Percentiles rank a stretch among this genome's conserved stretches.
phyloP scores from a whole-genome alignment of 352 stramenopile genomes.

The Pythium myriotylum region DNA sequence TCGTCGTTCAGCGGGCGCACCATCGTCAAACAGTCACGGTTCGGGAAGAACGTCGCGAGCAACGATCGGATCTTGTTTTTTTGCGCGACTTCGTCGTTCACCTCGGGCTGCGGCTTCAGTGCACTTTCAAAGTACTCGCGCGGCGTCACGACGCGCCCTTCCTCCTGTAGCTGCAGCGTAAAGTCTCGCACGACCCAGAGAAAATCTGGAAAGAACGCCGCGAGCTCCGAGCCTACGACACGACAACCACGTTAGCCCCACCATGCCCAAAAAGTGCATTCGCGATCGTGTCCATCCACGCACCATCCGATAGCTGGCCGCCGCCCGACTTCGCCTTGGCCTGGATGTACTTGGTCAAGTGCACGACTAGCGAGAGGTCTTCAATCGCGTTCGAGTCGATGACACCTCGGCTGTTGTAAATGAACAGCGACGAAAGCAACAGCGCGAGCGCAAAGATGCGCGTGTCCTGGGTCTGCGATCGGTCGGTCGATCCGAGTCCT shows the following conservation, averaged over 20 bases:
- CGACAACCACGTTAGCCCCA: neutral
- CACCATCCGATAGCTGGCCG: constrained; percentile 15
- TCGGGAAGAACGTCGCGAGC: constrained; percentile 81
- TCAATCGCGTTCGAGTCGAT: constrained; percentile 91
- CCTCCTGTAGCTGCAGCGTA: constrained; percentile 82
- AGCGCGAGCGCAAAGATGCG: constrained; percentile 89
- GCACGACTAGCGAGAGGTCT: constrained; percentile 90
- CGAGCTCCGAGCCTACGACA: constrained; percentile 34
- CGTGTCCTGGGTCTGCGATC: constrained; percentile 87
- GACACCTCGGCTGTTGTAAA: constrained; percentile 92
- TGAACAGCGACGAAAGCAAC: constrained; percentile 84
- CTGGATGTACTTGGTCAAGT: constrained; percentile 91
- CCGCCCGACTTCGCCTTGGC: constrained; percentile 38
- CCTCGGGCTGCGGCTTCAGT: constrained; percentile 75
- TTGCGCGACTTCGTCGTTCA: constrained; percentile 69
- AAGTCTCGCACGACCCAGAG: constrained; percentile 92
- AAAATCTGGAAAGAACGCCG: constrained; percentile 83
- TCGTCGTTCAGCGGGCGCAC: constrained; percentile 89
- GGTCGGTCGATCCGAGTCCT: constrained; percentile 80
- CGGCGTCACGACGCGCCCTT: constrained; percentile 82
- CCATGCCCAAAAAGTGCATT: constrained; percentile 21
- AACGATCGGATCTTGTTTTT: constrained; percentile 85
- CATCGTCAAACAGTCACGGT: constrained; percentile 88
- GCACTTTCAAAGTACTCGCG: constrained; percentile 90
- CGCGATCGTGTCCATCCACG: constrained; percentile 33